These are phyloP conservation scores for Mycena sanguinolenta DNA, from an alignment of 768 basidiomycete genomes.

Conservation along the genomic window DNA sequence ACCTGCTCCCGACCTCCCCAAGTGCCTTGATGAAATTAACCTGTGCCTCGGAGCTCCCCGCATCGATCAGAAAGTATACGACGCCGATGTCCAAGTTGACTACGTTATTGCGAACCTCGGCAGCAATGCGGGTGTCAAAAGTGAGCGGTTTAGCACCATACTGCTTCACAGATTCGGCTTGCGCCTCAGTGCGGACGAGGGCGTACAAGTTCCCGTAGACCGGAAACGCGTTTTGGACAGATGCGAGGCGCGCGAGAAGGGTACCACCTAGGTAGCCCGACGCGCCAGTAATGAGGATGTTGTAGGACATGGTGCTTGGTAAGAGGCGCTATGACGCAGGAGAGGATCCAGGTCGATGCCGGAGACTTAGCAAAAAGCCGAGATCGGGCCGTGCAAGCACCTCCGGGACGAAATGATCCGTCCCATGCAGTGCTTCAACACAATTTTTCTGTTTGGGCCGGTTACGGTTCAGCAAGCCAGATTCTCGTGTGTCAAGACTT, in stretches of 20 bases:
- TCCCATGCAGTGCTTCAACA: too few relatives aligned
- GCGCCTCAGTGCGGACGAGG: not conserved
- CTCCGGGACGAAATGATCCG: too few relatives aligned
- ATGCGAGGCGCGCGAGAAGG: slow-evolving; percentile 2
- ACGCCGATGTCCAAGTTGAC: slow-evolving; percentile 3
- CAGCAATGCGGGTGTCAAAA: not conserved
- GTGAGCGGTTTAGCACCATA: slow-evolving; percentile 4
- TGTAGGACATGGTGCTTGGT: slow-evolving; percentile 3
- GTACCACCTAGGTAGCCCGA: slow-evolving; percentile 2
- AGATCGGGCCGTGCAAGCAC: too few relatives aligned
- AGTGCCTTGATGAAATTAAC: not conserved
- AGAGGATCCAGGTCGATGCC: not conserved
- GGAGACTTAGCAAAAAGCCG: not conserved
- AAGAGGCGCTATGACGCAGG: not conserved
- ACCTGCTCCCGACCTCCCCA: not conserved
- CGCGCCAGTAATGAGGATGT: slow-evolving; percentile 1
- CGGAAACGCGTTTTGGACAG: not conserved
- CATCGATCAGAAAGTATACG: slow-evolving; percentile 1
- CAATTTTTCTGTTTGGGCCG: too few relatives aligned
- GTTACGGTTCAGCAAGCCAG: too few relatives aligned
- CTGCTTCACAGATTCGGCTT: slow-evolving; percentile 1
- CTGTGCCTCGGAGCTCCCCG: not conserved
- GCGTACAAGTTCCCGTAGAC: slow-evolving; percentile 3
- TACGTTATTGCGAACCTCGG: not conserved
- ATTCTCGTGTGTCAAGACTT: too few relatives aligned